Base-by-base conservation (phyloP, 805 yeast genomes). In the Saturnispora sekii region DNA sequence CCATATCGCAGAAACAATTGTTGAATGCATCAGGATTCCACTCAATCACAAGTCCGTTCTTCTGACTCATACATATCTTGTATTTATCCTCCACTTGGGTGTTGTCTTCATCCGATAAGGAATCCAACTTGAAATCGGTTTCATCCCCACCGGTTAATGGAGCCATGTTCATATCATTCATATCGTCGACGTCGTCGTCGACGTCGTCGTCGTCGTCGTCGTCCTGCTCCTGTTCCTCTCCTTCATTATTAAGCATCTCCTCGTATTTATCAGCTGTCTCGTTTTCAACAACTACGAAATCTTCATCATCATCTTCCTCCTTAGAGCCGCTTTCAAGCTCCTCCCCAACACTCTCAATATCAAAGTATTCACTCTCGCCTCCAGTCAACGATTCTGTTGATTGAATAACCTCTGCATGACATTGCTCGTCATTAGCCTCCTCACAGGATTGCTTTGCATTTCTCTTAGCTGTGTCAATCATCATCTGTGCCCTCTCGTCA, bases 21-120 rank as follows among this genome's bases (percentile, higher is more conserved):
- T 72, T 69, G 53, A 72, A 72, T 1, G 63, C 57, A 1, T 64
- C 70, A 2, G 63, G 56, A 29, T 69, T 65, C 93, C 94, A 85
- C 52, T 84, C 83, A 58, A 89, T 80, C 4, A 84, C 72, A 10
- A 78, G 52, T 1, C 76, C 72, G 38, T 59, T 67, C 30, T 61
- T 65, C 16, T 43, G 32, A 6, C 11, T 21, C 34, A 28, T 53
- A 55, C 1, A 45, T 48, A 12, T 72, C 51, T 26, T 68, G 45
- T 12, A 57, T 51, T 2, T 9, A 16, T 21, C 26, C 26, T 21
- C 26, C 26, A 21, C 8, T 10, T 32, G 32, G 28, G 18, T 40
- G 12, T 44, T 32, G 33, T 40, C 46, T 5, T 40, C 49, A 9
- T 29, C 41, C 8, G 51, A 38, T 38, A 21, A 21, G 26, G 26